Percentiles rank a stretch among this genome's conserved stretches.
phyloP scores from a whole-genome alignment of 345 rosid species.

The Bruguiera sexangula region DNA sequence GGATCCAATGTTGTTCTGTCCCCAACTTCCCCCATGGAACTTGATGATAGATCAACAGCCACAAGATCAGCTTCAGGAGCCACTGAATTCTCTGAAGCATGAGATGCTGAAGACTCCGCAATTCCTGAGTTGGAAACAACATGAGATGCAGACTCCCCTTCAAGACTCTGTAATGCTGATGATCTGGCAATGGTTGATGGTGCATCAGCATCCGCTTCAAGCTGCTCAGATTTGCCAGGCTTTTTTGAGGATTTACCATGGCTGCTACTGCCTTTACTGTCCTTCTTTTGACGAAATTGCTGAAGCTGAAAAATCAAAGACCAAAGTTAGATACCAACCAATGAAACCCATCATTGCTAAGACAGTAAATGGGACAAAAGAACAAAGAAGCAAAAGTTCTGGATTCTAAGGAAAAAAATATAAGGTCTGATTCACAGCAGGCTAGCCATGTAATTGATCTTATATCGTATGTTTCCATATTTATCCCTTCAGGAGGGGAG shows the following conservation, averaged over 20 bases:
- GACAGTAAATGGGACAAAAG: not conserved
- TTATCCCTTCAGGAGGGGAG: no score
- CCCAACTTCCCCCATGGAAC: conserved; percentile 1
- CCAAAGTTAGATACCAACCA: conserved; percentile 10
- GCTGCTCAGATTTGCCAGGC: conserved; percentile 52
- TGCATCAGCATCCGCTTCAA: conserved; percentile 48
- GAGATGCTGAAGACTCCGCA: conserved; percentile 34
- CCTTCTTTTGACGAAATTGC: conserved; percentile 95
- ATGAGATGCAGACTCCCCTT: conserved; percentile 35
- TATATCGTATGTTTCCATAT: no score
- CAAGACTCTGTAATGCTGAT: conserved; percentile 25
- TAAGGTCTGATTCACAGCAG: no score
- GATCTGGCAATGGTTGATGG: conserved; percentile 25
- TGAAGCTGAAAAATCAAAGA: conserved; percentile 62
- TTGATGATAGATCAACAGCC: conserved; percentile 30
- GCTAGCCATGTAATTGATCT: not conserved
- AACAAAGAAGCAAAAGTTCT: not conserved
- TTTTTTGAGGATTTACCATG: conserved; percentile 71
- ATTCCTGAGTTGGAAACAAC: conserved; percentile 23
- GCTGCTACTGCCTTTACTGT: conserved; percentile 65
- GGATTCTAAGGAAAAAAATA: not conserved
- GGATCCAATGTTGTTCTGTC: conserved; percentile 8
- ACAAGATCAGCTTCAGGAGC: conserved; percentile 29
- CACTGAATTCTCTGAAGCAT: conserved; percentile 23
- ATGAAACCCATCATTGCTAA: not conserved